phyloP scores from a whole-genome alignment of 192 early-diverging fungal genomes.

The Dispira parvispora region DNA sequence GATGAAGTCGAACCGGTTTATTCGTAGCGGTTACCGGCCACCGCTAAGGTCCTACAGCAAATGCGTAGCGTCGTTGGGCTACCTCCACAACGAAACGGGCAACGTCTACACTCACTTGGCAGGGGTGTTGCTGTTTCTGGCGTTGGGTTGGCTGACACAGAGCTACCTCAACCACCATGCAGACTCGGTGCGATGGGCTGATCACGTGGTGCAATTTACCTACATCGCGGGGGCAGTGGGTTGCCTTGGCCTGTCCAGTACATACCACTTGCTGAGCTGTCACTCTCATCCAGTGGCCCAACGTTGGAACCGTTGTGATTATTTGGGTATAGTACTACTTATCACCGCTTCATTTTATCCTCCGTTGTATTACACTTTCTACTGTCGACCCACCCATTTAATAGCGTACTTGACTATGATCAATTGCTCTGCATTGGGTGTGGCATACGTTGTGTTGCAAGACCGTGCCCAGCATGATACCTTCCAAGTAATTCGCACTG shows the following conservation, averaged over 20 bases:
- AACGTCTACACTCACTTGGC: slow-evolving; percentile 82
- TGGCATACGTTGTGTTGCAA: slow-evolving; percentile 39
- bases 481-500: slow-evolving; percentile 62
- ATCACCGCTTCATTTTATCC: slow-evolving; percentile 42
- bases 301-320: slow-evolving; percentile 84
- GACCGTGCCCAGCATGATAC: slow-evolving; percentile 51
- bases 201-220: slow-evolving; percentile 48
- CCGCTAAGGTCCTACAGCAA: slow-evolving; percentile 52
- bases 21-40: slow-evolving; percentile 64
- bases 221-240: slow-evolving; percentile 59
- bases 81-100: slow-evolving; percentile 85
- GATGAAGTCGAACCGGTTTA: slow-evolving; percentile 72
- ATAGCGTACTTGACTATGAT: slow-evolving; percentile 40
- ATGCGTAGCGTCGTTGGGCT: slow-evolving; percentile 60
- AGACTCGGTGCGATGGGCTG: slow-evolving; percentile 36
- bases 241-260: slow-evolving; percentile 63
- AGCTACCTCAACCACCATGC: slow-evolving; percentile 21
- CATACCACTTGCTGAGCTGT: slow-evolving; percentile 69
- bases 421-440: slow-evolving; percentile 39
- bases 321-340: slow-evolving; percentile 73
- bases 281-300: slow-evolving; percentile 52
- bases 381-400: slow-evolving; percentile 36
- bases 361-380: slow-evolving; percentile 35
- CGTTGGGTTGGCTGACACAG: slow-evolving; percentile 28
- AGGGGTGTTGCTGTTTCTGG: slow-evolving; percentile 42